These are phyloP conservation scores for Aspergillus pseudoviridinutans DNA, from an alignment of 2,329 filamentous ascomycete genomes.

Conservation along the genomic window DNA sequence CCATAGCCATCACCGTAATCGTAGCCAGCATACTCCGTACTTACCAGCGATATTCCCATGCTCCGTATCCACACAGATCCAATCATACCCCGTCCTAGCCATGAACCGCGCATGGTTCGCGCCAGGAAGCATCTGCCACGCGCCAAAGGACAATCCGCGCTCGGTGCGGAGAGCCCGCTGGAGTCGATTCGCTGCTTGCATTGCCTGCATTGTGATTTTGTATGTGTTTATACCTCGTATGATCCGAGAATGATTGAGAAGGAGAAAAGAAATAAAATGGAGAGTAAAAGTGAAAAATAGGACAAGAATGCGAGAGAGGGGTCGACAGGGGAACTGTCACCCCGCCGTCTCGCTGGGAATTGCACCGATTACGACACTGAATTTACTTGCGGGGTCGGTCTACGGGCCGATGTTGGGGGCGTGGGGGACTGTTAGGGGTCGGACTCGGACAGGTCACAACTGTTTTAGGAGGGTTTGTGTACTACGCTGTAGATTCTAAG, in stretches of 20 bases:
- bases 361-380: neutral
- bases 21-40: slow-evolving; percentile 2
- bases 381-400: neutral
- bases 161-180: slow-evolving; percentile 49
- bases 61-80: slow-evolving; percentile 53
- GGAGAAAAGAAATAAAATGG: neutral
- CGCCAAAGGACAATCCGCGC: slow-evolving; percentile 49
- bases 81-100: slow-evolving; percentile 51
- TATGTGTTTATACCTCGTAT: neutral
- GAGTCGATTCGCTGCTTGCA: slow-evolving; percentile 54
- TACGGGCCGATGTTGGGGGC: neutral
- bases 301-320: neutral
- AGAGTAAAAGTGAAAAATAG: neutral
- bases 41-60: slow-evolving; percentile 54
- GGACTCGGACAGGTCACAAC: too few relatives aligned
- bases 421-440: neutral
- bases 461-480: too few relatives aligned
- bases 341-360: neutral
- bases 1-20: neutral
- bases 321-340: neutral
- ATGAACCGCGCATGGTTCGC: slow-evolving; percentile 52
- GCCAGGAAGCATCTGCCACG: slow-evolving; percentile 57
- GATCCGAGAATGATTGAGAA: neutral
- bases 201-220: slow-evolving; percentile 19
- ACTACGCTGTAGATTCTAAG: too few relatives aligned